Evolutionary conservation across 768 basidiomycete genomes (phyloP).

Genomic region (Paxillus ammoniavirescens): DNA sequence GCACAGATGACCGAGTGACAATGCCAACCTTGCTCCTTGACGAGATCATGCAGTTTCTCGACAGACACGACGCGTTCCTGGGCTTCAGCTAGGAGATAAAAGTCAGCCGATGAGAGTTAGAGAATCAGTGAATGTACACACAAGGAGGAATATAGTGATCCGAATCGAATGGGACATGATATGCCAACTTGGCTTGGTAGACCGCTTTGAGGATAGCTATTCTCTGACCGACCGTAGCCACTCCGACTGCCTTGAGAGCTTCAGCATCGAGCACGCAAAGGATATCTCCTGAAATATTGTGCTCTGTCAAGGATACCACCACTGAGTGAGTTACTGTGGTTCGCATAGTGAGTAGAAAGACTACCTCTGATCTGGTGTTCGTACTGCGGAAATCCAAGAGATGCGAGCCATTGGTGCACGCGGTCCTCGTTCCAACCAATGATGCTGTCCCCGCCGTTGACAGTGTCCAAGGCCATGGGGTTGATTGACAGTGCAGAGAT

Average conservation of each 20-base stretch:
- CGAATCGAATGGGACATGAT: constrained; percentile 79
- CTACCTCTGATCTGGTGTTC: constrained; percentile 78
- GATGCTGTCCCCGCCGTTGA: constrained; percentile 34
- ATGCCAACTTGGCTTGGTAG: constrained; percentile 82
- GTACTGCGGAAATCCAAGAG: constrained; percentile 84
- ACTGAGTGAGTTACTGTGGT: constrained; percentile 4
- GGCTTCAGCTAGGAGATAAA: constrained; percentile 47
- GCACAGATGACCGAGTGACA: neutral
- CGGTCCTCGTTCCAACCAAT: constrained; percentile 73
- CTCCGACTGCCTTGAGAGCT: constrained; percentile 80
- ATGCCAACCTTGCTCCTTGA: constrained; percentile 72
- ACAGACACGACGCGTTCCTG: constrained; percentile 57
- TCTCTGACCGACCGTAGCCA: constrained; percentile 89
- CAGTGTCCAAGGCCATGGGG: constrained; percentile 27
- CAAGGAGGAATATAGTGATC: constrained; percentile 90
- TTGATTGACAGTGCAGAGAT: neutral
- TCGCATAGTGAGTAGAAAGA: constrained; percentile 4
- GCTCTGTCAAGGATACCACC: constrained; percentile 49
- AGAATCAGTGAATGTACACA: constrained; percentile 37
- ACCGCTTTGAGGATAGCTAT: constrained; percentile 89
- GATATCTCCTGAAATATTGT: constrained; percentile 90
- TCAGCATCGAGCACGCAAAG: constrained; percentile 84
- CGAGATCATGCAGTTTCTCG: constrained; percentile 61
- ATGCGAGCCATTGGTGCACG: constrained; percentile 76
- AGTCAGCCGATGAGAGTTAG: neutral